Evolutionary conservation across 495 filamentous ascomycete genomes (phyloP).

Genomic region (Penicillium coprophilum): DNA sequence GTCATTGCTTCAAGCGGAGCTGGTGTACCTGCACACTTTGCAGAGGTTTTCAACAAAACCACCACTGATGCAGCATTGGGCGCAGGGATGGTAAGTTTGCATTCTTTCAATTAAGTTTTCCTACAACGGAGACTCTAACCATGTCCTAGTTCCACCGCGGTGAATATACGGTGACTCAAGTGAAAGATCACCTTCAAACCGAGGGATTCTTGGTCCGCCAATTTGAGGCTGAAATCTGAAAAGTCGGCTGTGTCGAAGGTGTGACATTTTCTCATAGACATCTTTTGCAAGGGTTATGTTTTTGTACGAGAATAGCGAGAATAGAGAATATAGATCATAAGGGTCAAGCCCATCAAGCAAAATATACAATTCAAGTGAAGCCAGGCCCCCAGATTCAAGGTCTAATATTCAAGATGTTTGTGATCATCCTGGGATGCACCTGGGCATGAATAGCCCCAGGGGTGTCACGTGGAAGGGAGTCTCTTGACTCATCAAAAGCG

Average conservation of each 20-base stretch:
- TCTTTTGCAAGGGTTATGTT: background rate
- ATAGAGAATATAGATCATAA: slow-evolving; percentile 4
- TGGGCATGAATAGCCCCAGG: no score
- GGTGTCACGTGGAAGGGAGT: no score
- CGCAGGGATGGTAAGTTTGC: slow-evolving; percentile 77
- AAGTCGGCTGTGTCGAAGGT: background rate
- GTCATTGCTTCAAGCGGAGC: slow-evolving; percentile 96
- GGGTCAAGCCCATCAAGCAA: background rate
- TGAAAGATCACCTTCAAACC: slow-evolving; percentile 78
- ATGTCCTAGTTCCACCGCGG: slow-evolving; percentile 75
- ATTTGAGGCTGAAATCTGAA: slow-evolving; percentile 56
- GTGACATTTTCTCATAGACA: background rate
- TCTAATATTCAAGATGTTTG: background rate
- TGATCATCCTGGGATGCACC: no score
- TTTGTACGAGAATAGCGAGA: background rate
- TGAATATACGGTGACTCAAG: slow-evolving; percentile 90
- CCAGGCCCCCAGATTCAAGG: no score
- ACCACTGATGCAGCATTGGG: slow-evolving; percentile 89
- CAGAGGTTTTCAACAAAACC: slow-evolving; percentile 84
- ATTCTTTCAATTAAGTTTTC: no score
- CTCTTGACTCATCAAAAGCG: slow-evolving; percentile 5
- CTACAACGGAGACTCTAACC: slow-evolving; percentile 13
- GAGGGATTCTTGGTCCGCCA: slow-evolving; percentile 73
- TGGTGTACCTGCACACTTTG: slow-evolving; percentile 84
- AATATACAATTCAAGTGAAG: background rate